Evolutionary conservation across 176 grass and related monocot species (phyloP), one percentile per base, ranked within the genome.

Genomic region (Coix lacrymajobi): DNA sequence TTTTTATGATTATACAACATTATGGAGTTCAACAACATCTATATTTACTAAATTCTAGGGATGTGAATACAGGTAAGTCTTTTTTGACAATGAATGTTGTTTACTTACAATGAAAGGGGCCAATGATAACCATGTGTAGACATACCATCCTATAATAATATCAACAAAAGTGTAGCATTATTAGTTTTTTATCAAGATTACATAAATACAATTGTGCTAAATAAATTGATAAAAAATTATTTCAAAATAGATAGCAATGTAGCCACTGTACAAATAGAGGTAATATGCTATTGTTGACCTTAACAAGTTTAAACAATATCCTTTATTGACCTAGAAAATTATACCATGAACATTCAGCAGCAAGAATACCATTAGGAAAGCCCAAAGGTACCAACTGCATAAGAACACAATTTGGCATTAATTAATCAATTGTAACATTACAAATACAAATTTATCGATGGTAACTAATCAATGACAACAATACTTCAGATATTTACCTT

Each of bases 351-450:
- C 91, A 87, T 95, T 88, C 62, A 98, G 30, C 22, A 98, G 60
- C 74, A 98, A 85, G 63, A 98, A 91, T 73, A 95, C 17, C 86
- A 98, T 93, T n/a, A 98, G 79, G 85, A 95, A 78, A 30, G 43
- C 39, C 96, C 92, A 98, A 41, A 98, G 91, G 76, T 98, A 93
- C 89, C 90, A 98, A 26, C 92, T 98, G 87, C 61, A 87, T 38
- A 56, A 62, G 85, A 79, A 73, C 11, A 61, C 26, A 28, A 43
- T 7, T n/a, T 56, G 22, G 7, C 22, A 24, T 57, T 24, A 24
- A 24, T 0, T 24, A 6, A 57, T 57, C 52, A 10, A 22, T 52
- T 6, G 6, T 6, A 28, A 26, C 44, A 68, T 37, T 38, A 11
- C 2, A 49, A 34, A 8, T 34, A 66, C 0, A 13, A 25, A 33